Base-by-base conservation (phyloP, 106 monocot genomes). In the Allium sativum region DNA sequence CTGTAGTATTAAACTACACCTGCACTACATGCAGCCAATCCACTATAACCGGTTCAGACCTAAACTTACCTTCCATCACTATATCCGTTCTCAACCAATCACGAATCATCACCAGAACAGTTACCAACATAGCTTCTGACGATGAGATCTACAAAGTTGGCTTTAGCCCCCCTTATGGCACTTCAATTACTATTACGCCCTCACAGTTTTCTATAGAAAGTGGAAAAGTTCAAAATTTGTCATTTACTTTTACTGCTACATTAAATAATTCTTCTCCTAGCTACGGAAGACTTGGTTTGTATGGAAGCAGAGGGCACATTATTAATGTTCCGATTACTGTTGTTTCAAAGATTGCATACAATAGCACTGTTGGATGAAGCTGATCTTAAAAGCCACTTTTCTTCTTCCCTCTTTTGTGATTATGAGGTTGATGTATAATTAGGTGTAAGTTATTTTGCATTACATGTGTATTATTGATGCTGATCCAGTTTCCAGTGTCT, bases 41-140 rank as follows among this genome's bases (percentile, higher is more conserved):
- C 53, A 53, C 82, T 43, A 69, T 85, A 52, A 77, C 18, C 3
- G 84, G 80, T 16, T 19, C 72, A 7, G 87, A 98, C 61, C 68
- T 98, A 22, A 98, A 98, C 74, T 68, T 88, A n/a, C 96, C 96
- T 67, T 91, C 96, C 1, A 68, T 98, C 48, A 88, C 87, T 12
- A 44, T 98, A 40, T 76, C 96, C 9, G 11, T 78, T 8, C 87
- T 98, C 11, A 82, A 85, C 56, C 84, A 78, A 45, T 70, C 87
- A 6, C 79, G 82, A 74, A 84, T 59, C 1, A 21, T 98, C 58
- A 62, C 67, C 12, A 84, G 91, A 74, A 80, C 64, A 40, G 77
- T 98, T 1, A 84, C 68, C 12, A 98, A 98, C 61, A 60, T 98
- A 7, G 90, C 79, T 2, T 48, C 14, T 9, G 66, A 85, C 8